Evolutionary conservation across 306 rosid genomes (phyloP).

Genomic region (Medicago ruthenica): DNA sequence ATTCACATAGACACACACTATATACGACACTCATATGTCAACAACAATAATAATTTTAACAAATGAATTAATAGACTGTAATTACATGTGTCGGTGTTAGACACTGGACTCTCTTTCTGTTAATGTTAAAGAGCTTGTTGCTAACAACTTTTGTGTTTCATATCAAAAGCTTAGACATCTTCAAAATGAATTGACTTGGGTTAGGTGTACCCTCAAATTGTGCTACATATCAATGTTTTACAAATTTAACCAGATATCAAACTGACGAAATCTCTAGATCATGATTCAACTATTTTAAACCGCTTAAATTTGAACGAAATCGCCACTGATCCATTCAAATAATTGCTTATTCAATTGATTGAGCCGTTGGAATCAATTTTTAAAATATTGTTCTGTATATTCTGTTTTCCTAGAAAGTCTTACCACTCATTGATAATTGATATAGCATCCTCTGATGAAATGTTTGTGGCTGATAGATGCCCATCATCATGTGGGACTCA

Average conservation of each 20-base stretch:
- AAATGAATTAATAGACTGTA: too few relatives aligned
- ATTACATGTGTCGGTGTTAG: too few relatives aligned
- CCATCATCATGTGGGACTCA: slow-evolving; percentile 54
- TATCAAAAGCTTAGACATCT: neutral
- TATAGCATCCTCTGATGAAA: slow-evolving; percentile 44
- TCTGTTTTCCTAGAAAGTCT: neutral
- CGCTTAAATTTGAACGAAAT: neutral
- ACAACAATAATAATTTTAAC: too few relatives aligned
- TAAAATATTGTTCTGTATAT: neutral
- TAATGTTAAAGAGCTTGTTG: too few relatives aligned
- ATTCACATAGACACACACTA: too few relatives aligned
- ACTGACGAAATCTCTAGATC: neutral
- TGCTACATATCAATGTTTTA: neutral
- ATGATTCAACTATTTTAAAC: neutral
- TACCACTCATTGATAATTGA: slow-evolving; percentile 26
- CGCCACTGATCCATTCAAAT: neutral
- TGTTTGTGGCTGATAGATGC: slow-evolving; percentile 42
- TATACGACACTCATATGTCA: too few relatives aligned
- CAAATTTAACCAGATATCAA: neutral
- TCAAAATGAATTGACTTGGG: neutral
- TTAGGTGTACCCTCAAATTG: neutral
- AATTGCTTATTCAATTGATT: neutral
- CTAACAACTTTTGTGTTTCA: neutral
- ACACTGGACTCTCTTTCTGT: too few relatives aligned
- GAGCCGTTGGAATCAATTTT: neutral